phyloP scores from a whole-genome alignment of 768 basidiomycete species.

The Paxillus ammoniavirescens region DNA sequence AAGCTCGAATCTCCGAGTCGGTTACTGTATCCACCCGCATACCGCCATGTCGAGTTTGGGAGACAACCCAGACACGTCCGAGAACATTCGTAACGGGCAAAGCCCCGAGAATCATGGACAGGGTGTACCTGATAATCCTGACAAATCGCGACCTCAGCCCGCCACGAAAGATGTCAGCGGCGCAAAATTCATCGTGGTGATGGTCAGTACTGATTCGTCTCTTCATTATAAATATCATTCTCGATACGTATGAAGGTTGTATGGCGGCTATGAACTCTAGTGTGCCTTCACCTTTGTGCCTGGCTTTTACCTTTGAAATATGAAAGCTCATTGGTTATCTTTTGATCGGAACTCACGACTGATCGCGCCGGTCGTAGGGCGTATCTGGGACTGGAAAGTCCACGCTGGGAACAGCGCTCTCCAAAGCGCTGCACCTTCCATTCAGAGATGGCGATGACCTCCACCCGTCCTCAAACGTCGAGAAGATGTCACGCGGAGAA shows the following conservation, averaged over 20 bases:
- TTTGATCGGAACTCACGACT: not conserved
- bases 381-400: slow-evolving; percentile 75
- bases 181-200: slow-evolving; percentile 44
- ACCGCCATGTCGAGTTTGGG: too few species aligned
- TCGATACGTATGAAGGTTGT: not conserved
- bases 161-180: slow-evolving; percentile 1
- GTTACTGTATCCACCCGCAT: too few species aligned
- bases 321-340: not conserved
- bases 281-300: not conserved
- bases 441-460: slow-evolving; percentile 90
- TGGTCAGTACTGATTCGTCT: slow-evolving; percentile 38
- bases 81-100: not conserved
- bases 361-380: slow-evolving; percentile 42
- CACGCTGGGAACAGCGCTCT: slow-evolving; percentile 65
- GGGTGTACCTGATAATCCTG: not conserved
- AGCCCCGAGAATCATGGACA: not conserved
- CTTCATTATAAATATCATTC: not conserved
- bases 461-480: slow-evolving; percentile 77
- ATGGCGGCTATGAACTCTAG: too few species aligned
- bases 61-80: too few species aligned
- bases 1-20: too few species aligned
- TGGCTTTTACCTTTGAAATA: not conserved
- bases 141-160: not conserved
- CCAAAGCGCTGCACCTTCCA: slow-evolving; percentile 58
- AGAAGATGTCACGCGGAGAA: slow-evolving; percentile 79